Conservation (phyloP, 345 rosid genomes). For the Combretum micranthum region DNA sequence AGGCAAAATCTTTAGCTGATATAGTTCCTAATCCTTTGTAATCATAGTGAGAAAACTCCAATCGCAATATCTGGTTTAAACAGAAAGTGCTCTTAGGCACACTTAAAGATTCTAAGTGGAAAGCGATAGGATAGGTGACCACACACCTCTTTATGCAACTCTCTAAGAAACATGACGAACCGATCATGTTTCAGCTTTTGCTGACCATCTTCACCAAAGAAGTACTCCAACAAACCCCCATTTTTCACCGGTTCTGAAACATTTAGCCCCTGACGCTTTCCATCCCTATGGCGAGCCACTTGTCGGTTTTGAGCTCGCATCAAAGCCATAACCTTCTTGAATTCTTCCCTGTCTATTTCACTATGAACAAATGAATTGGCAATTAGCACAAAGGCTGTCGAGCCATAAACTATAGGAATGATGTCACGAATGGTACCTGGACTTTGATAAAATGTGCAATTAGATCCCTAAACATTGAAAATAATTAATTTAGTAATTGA, state of each 20-base stretch:
- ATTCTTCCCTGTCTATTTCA: conserved; percentile 53
- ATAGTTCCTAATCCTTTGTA: conserved; percentile 31
- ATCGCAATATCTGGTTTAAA: conserved; percentile 30
- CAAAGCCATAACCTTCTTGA: conserved; percentile 58
- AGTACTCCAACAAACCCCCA: conserved; percentile 50
- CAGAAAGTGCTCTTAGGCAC: neutral
- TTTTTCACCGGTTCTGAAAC: conserved; percentile 31
- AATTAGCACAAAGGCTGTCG: neutral
- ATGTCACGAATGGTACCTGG: no score
- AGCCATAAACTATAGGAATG: no score
- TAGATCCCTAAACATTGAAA: no score
- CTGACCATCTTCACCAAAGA: conserved; percentile 62
- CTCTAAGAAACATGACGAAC: conserved; percentile 47
- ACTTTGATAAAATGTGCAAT: no score
- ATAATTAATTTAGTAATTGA: no score
- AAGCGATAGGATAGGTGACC: neutral
- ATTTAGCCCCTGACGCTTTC: conserved; percentile 29
- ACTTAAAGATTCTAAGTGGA: neutral
- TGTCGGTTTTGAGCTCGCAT: conserved; percentile 53
- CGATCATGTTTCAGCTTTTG: conserved; percentile 39
- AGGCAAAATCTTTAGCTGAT: conserved; percentile 59
- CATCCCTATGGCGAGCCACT: conserved; percentile 35
- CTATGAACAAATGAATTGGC: conserved; percentile 13
- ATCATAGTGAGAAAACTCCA: conserved; percentile 67
- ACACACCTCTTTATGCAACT: conserved; percentile 51